phyloP scores from a whole-genome alignment of 345 rosid species.

The Viola odorata region DNA sequence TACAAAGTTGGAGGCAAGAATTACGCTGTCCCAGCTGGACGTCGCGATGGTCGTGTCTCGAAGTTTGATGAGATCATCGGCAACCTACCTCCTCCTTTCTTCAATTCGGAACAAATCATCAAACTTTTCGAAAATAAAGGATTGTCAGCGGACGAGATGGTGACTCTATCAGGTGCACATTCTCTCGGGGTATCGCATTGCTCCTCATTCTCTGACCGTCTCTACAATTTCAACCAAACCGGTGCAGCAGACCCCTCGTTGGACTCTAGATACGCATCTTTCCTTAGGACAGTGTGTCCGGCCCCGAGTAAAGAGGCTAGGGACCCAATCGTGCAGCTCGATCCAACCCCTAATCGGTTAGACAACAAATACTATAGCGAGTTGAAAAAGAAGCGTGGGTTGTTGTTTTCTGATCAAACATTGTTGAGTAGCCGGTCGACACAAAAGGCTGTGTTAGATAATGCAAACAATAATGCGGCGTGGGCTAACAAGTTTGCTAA shows the following conservation, averaged over 20 bases:
- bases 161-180: conserved; percentile 30
- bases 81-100: conserved; percentile 16
- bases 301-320: neutral
- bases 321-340: neutral
- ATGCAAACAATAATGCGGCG: neutral
- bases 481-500: conserved; percentile 16
- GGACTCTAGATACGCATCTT: conserved; percentile 18
- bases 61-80: neutral
- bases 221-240: conserved; percentile 7
- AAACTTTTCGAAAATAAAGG: conserved; percentile 17
- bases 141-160: conserved; percentile 19
- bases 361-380: conserved; percentile 10
- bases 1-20: conserved; percentile 10
- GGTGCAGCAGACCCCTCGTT: conserved; percentile 2
- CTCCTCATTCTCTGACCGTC: conserved; percentile 16
- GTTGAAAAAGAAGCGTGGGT: neutral
- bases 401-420: conserved; percentile 12
- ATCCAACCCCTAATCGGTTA: neutral
- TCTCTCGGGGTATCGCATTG: conserved; percentile 22
- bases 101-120: conserved; percentile 11
- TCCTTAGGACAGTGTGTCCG: conserved; percentile 13
- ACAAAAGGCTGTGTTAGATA: neutral
- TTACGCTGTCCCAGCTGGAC: conserved; percentile 16
- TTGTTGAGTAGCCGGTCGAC: neutral
- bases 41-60: conserved; percentile 10